phyloP scores from a whole-genome alignment of 345 rosid genomes.

The Citropsis articulata region DNA sequence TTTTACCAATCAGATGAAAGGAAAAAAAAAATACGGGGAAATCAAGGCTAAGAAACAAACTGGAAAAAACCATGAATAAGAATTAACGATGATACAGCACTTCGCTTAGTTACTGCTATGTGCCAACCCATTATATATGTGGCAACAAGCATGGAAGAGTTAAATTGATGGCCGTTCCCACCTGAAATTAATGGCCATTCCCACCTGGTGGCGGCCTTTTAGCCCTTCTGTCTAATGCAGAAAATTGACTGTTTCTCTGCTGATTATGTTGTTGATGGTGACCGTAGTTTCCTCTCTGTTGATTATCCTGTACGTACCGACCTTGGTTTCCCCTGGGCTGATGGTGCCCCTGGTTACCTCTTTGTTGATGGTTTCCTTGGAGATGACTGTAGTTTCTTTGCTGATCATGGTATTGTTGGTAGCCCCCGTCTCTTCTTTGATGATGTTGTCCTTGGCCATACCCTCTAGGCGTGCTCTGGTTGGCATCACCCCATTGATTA shows the following conservation, averaged over 20 bases:
- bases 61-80: neutral
- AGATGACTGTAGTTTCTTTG: neutral
- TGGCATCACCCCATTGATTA: slow-evolving; percentile 32
- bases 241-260: slow-evolving; percentile 30
- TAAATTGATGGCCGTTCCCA: slow-evolving; percentile 15
- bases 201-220: slow-evolving; percentile 22
- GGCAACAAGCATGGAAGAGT: neutral
- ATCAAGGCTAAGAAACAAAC: neutral
- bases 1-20: neutral
- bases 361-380: slow-evolving; percentile 21
- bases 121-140: neutral
- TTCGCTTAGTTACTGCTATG: neutral
- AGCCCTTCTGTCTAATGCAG: slow-evolving; percentile 33
- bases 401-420: slow-evolving; percentile 18
- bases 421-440: slow-evolving; percentile 12
- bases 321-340: slow-evolving; percentile 19
- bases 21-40: neutral
- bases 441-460: slow-evolving; percentile 33
- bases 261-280: slow-evolving; percentile 23
- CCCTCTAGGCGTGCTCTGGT: slow-evolving; percentile 37
- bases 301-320: slow-evolving; percentile 10
- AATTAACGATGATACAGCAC: slow-evolving; percentile 11
- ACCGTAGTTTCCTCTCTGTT: slow-evolving; percentile 9
- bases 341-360: slow-evolving; percentile 16
- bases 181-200: slow-evolving; percentile 10